Evolutionary conservation across 441 rosid genomes (phyloP), one percentile per base, ranked within the genome.

Genomic region (Adansonia grandidieri): DNA sequence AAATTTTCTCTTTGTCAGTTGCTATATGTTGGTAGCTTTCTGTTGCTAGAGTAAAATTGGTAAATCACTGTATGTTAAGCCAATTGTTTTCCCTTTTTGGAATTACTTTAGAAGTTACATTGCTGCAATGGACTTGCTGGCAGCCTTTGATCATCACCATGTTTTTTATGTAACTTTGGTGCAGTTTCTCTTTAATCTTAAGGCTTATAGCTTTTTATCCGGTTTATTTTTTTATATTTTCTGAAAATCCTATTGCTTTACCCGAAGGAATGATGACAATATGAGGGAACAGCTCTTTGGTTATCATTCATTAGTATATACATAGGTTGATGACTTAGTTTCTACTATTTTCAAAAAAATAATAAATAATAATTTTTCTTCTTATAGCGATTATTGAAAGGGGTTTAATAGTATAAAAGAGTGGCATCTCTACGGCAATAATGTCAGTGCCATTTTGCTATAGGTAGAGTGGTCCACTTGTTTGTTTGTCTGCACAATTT

Each of bases 31-130:
- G n/a, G 40, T 47, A 63, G 51, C 40, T 56, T 78, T 69, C 11
- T 53, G 69, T 65, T 78, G 61, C 42, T 63, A 14, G 77, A 42
- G 11, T 19, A 14, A 42, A 48, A 63, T 6, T 40, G 40, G 22
- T 42, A 32, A 77, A 81, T 15, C 48, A 37, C 20, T 64, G 69
- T 37, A 44, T 4, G 44, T 48, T 15, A 54, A 15, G 51, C 70
- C 56, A 50, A 5, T n/a, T 65, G 1, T 1, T 20, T 1, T 50
- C 13, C 37, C 15, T 69, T 51, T 61, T 3, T 70, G 42, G 51
- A n/a, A 4, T 54, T 45, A 24, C 24, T 32, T 19, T 11, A 67
- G 14, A 47, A 19, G 37, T 9, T 67, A 67, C 7, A 45, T 19
- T 8, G 51, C 15, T 44, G 5, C 45, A 40, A 17, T 51, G 22